Evolutionary conservation across 2,329 filamentous ascomycete genomes (phyloP).

Genomic region (Colletotrichum salicis): DNA sequence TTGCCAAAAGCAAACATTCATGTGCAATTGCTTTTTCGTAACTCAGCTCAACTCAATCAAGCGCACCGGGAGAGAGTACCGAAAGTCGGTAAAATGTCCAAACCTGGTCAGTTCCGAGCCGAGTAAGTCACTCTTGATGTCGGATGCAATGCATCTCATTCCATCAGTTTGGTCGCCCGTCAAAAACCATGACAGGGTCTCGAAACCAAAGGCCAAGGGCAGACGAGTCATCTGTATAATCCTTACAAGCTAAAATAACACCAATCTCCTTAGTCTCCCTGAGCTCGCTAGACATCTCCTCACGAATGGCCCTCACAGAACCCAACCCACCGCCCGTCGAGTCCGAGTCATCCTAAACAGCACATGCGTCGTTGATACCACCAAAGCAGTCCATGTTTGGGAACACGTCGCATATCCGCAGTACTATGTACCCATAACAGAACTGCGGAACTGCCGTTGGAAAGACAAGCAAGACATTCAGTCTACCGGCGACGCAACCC

Average conservation of each 20-base stretch:
- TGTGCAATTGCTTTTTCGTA: background rate
- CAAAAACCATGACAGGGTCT: background rate
- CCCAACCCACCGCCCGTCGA: constrained; percentile 41
- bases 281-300: constrained; percentile 42
- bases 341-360: constrained; percentile 48
- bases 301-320: constrained; percentile 41
- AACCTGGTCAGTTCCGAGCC: constrained; percentile 32
- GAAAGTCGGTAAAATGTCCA: constrained; percentile 16
- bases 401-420: constrained; percentile 61
- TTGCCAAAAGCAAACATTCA: background rate
- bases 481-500: constrained; percentile 37
- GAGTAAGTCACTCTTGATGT: constrained; percentile 13
- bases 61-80: background rate
- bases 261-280: constrained; percentile 38
- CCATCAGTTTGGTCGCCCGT: background rate
- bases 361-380: constrained; percentile 50
- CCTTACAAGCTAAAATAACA: background rate
- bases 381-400: constrained; percentile 51
- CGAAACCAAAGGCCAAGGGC: background rate
- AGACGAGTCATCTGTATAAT: background rate
- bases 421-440: constrained; percentile 51
- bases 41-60: background rate
- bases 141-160: background rate
- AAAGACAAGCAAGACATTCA: constrained; percentile 42
- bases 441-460: constrained; percentile 43